Evolutionary conservation across 345 rosid species (phyloP).

Genomic region (rapeseed (Brassica napus)): DNA sequence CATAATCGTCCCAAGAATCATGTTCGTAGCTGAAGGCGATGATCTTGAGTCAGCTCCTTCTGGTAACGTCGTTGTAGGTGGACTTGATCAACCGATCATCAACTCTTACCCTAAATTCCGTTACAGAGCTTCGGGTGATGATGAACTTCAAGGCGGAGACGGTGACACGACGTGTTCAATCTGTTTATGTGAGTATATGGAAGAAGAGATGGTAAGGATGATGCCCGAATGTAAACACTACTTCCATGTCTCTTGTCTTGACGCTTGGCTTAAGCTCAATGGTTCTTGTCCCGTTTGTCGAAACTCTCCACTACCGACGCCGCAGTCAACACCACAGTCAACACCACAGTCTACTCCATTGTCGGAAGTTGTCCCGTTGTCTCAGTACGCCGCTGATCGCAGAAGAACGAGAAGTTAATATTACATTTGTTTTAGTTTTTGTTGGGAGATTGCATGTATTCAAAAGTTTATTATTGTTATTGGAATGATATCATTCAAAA

Average conservation of each 20-base stretch:
- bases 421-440: background rate
- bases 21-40: constrained; percentile 89
- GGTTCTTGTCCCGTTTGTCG: constrained; percentile 98
- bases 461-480: background rate
- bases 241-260: constrained; percentile 79
- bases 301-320: constrained; percentile 83
- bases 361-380: constrained; percentile 90
- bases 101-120: constrained; percentile 86
- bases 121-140: constrained; percentile 31
- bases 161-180: constrained; percentile 69
- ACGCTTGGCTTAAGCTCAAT: constrained; percentile 94
- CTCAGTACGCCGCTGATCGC: constrained; percentile 88
- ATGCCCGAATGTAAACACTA: constrained; percentile 96
- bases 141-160: background rate
- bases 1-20: constrained; percentile 75
- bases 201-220: constrained; percentile 89
- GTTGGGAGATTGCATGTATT: background rate
- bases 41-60: constrained; percentile 37
- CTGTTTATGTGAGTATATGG: constrained; percentile 86
- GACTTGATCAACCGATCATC: constrained; percentile 74
- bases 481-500: constrained; percentile 1
- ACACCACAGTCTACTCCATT: constrained; percentile 95
- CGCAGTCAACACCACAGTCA: constrained; percentile 59
- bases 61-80: constrained; percentile 51
- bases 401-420: constrained; percentile 56